Conservation (phyloP, 805 yeast species). For the Yarrowia sp. region DNA sequence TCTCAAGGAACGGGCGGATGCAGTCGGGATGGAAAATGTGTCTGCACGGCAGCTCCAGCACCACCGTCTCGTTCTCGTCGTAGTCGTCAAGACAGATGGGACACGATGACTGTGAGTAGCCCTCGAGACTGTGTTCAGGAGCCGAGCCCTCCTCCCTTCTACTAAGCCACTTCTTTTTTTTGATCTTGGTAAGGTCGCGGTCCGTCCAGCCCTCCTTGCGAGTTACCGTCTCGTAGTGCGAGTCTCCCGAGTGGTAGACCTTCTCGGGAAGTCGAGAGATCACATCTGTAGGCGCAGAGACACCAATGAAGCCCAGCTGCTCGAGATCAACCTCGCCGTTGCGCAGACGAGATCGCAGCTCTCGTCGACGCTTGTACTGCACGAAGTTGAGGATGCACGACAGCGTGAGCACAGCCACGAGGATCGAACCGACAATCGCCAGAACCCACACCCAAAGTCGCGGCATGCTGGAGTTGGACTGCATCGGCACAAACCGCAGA, state of each 20-base stretch:
- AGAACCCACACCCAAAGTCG: slow-evolving; percentile 27
- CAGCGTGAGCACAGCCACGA: background rate
- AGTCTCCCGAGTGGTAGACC: slow-evolving; percentile 12
- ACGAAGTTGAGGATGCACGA: slow-evolving; percentile 24
- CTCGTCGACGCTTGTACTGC: slow-evolving; percentile 23
- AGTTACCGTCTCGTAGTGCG: background rate
- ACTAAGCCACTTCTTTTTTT: background rate
- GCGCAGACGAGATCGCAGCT: slow-evolving; percentile 1
- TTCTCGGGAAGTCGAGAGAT: slow-evolving; percentile 17
- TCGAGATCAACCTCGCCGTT: slow-evolving; percentile 27
- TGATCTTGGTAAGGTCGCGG: background rate
- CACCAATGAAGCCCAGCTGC: slow-evolving; percentile 23
- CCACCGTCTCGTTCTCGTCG: slow-evolving; percentile 57
- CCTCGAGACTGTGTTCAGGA: background rate
- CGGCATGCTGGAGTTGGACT: background rate
- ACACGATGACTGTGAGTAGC: slow-evolving; percentile 44
- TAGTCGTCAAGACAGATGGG: slow-evolving; percentile 76
- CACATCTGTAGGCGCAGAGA: slow-evolving; percentile 26
- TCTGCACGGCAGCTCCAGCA: slow-evolving; percentile 74
- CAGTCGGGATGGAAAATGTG: slow-evolving; percentile 81
- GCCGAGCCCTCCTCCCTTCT: background rate
- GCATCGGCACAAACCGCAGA: background rate
- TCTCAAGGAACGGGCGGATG: slow-evolving; percentile 78
- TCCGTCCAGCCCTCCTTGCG: background rate
- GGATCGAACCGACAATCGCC: slow-evolving; percentile 27